Base-by-base conservation (phyloP, 345 rosid species). In the Rubroshorea leprosula region DNA sequence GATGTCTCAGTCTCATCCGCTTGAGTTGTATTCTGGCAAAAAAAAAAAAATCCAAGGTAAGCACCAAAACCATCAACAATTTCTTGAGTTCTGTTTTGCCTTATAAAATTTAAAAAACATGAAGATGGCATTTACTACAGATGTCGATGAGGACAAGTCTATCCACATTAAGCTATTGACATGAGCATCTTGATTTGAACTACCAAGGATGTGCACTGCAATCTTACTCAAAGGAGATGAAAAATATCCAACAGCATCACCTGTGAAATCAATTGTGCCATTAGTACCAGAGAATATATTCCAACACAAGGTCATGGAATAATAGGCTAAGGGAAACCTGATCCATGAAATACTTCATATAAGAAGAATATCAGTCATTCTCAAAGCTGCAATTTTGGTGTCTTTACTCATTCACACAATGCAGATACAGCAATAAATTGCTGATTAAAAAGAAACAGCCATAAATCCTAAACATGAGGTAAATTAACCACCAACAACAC, bases 181-280 rank as follows among this genome's bases (percentile, higher is more conserved):
- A 81, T 73, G 73, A 68, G 82, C 80, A 39, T 72, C 66, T 48
- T 69, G 68, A 67, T 71, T 41, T 25, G 58, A 55, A 67, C 62
- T 74, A 58, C 76, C 86, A 55, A 70, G 72, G 49, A 78, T 64
- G 21, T 69, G 60, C 55, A 49, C 56, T 10, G 85, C 94, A 57
- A 93, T 71, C 80, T 85, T 69, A 66, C 72, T 74, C 66, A 93
- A 60, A 54, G 97, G 85, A 73, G 83, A 81, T 49, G 91, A 82
- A 70, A 80, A 83, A 58, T 70, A 67, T 60, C 99, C 99, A 61
- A 93, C 63, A 48, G 88, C 67, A 20, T 78, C 80, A 72, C 91
- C 99, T 92, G 81, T 54, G 54, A 70, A 69, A 71, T 23, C 52
- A 60, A 55, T 60, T 22, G 60, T 27, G 15, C 54, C 18, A 17